Evolutionary conservation across 2,329 filamentous ascomycete species (phyloP).

Genomic region (Trichoderma koningii): DNA sequence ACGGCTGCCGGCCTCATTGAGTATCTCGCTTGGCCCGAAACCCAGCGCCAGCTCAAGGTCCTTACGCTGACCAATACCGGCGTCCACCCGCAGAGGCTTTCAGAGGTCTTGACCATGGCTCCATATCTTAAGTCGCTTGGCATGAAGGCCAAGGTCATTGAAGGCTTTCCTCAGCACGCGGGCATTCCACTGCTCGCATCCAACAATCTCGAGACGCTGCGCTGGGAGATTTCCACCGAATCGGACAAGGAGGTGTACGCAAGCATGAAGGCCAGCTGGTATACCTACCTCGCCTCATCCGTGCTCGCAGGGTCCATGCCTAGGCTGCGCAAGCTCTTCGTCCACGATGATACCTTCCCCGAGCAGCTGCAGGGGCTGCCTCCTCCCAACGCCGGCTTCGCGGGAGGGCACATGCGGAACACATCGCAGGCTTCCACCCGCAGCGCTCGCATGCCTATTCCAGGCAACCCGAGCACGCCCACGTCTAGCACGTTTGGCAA

Average conservation of each 20-base stretch:
- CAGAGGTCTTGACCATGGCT: constrained; percentile 60
- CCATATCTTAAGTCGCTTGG: constrained; percentile 59
- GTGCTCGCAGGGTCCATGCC: constrained; percentile 76
- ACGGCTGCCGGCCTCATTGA: constrained; percentile 69
- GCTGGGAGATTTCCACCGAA: constrained; percentile 77
- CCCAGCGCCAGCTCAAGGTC: constrained; percentile 62
- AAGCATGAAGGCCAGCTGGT: constrained; percentile 65
- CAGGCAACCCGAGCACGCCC: constrained; percentile 33
- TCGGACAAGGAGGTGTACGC: constrained; percentile 59
- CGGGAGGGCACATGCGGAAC: constrained; percentile 37
- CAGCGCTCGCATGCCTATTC: constrained; percentile 21
- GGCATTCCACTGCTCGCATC: constrained; percentile 66
- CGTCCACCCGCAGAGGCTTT: constrained; percentile 63
- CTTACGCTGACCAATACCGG: constrained; percentile 74
- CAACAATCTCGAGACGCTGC: constrained; percentile 67
- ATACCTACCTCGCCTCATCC: constrained; percentile 82
- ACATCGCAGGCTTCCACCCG: constrained; percentile 38
- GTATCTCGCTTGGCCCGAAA: constrained; percentile 65
- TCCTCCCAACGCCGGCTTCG: constrained; percentile 55
- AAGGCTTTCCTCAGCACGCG: constrained; percentile 52
- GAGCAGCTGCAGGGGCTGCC: constrained; percentile 74
- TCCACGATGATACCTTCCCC: constrained; percentile 80
- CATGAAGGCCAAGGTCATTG: constrained; percentile 53
- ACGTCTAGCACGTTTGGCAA: constrained; percentile 32
- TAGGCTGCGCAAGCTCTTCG: constrained; percentile 74